Percentiles rank a stretch among this genome's conserved stretches.
Conservation (phyloP, 805 yeast genomes). For the Pichia thaimueangensis region DNA sequence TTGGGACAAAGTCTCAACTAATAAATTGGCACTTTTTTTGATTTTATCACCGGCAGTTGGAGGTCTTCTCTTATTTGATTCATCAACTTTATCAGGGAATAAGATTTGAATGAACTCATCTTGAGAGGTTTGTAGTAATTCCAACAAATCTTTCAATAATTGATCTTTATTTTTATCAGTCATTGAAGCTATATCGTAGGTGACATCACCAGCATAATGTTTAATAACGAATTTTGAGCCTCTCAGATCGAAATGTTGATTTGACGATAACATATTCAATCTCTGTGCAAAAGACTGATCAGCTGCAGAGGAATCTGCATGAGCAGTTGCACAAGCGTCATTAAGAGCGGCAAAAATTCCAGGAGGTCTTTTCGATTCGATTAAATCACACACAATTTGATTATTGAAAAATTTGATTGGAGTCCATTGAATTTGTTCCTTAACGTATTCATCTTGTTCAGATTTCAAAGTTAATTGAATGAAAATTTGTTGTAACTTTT, state of each 20-base stretch:
- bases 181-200: slow-evolving; percentile 82
- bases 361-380: slow-evolving; percentile 91
- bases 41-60: slow-evolving; percentile 97
- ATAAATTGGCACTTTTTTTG: slow-evolving; percentile 80
- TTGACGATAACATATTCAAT: slow-evolving; percentile 71
- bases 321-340: slow-evolving; percentile 97
- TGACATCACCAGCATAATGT: slow-evolving; percentile 98
- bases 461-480: slow-evolving; percentile 93
- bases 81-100: slow-evolving; percentile 62
- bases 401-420: slow-evolving; percentile 96
- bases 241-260: slow-evolving; percentile 86
- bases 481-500: slow-evolving; percentile 92
- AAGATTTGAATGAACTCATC: slow-evolving; percentile 54
- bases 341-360: slow-evolving; percentile 94
- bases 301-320: slow-evolving; percentile 94
- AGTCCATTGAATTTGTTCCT: slow-evolving; percentile 94
- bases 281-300: slow-evolving; percentile 95
- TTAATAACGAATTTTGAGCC: slow-evolving; percentile 81
- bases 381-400: slow-evolving; percentile 92
- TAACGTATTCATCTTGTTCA: slow-evolving; percentile 95
- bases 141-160: slow-evolving; percentile 79
- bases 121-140: slow-evolving; percentile 64
- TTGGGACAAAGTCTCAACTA: slow-evolving; percentile 82
- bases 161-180: slow-evolving; percentile 97
- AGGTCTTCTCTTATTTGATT: slow-evolving; percentile 68